Evolutionary conservation across 129 eudicot species (phyloP).

Genomic region (Artemisia tridentata): DNA sequence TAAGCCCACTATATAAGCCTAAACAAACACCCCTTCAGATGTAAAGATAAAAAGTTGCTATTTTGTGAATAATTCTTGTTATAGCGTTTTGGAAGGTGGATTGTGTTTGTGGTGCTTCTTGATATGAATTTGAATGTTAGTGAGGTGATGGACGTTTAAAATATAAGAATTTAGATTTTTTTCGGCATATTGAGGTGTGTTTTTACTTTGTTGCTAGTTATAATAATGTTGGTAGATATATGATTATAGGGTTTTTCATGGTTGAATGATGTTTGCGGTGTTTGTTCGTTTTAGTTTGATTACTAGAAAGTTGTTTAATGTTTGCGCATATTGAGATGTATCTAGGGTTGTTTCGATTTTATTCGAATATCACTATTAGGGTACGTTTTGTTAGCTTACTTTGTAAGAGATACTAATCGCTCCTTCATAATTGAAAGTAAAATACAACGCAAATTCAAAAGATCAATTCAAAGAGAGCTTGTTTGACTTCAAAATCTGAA

Average conservation of each 20-base stretch:
- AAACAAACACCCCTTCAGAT: background rate
- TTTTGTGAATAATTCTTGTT: too few relatives aligned
- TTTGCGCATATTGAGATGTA: background rate
- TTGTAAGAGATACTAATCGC: background rate
- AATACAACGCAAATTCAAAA: too few relatives aligned
- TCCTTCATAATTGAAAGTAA: background rate
- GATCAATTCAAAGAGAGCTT: too few relatives aligned
- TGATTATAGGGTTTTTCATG: too few relatives aligned
- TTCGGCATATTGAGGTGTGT: too few relatives aligned
- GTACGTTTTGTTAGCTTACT: constrained; percentile 1
- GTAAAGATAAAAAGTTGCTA: background rate
- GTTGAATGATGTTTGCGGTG: too few relatives aligned
- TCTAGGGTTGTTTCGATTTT: constrained; percentile 3
- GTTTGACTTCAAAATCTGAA: too few relatives aligned
- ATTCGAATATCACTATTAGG: constrained; percentile 2
- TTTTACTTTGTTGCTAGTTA: too few relatives aligned
- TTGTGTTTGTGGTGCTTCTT: constrained; percentile 2
- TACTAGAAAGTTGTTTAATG: background rate
- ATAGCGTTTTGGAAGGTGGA: background rate
- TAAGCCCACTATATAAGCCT: too few relatives aligned
- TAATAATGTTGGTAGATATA: too few relatives aligned
- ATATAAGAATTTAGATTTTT: too few relatives aligned
- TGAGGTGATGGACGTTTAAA: too few relatives aligned
- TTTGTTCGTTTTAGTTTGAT: background rate
- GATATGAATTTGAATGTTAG: background rate